Base-by-base conservation (phyloP, 140 eudicot genomes). In the Oenanthe javanica region DNA sequence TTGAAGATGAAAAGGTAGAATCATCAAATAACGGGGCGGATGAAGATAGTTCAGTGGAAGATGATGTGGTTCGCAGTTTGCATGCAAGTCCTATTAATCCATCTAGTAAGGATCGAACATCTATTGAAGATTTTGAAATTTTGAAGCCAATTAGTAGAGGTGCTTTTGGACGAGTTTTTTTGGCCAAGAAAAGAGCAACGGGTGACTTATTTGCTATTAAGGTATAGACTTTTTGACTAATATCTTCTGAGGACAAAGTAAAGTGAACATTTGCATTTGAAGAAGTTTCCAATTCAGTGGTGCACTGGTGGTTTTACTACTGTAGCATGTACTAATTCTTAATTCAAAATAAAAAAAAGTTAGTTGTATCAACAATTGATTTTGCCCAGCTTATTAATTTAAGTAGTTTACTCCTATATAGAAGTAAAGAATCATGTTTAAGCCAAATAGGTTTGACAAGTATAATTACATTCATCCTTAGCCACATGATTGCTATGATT, bases 101-200 rank as follows among this genome's bases (percentile, higher is more conserved):
- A 31, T 85, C 87, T 73, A 87, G 92, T 59, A 95, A 93, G 87
- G 99, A 90, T 81, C 83, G 98, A 66, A 95, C 99, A 79, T 91
- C 97, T 25, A 95, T 95, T 71, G 98, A 95, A 86, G 99, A 93
- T 89, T 95, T 95, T 88, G 99, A 95, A 89, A 95, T 95, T 61
- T 92, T 95, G 64, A 95, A 89, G 86, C 99, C 99, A 84, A 92
- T 95, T 69, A 95, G 99, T 82, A 88, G 98, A 84, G 99, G 99
- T 54, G 99, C 99, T 49, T 95, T 88, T 86, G 99, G 99, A 69
- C 88, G 99, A 57, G 99, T 95, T 78, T 95, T 95, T 82, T 89
- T 95, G 77, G 93, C 99, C 36, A 91, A 91, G 87, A 93, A 95
- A 89, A 84, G 97, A 83, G 91, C 98, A 77, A 95, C 99, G 42